phyloP scores from a whole-genome alignment of 306 rosid genomes.

The Medicago truncatula region MtrunA17r5.0-ANR NC_053044.1:31059501-31060000 shows the following conservation, averaged over 20 bases:
- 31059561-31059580: neutral
- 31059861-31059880: conserved; percentile 64
- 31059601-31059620: neutral
- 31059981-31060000: neutral
- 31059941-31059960: conserved; percentile 80
- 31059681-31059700: conserved; percentile 25
- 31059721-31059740: neutral
- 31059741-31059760: conserved; percentile 32
- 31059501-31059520: conserved; percentile 18
- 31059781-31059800: conserved; percentile 59
- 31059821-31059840: conserved; percentile 69
- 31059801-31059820: conserved; percentile 71
- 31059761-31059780: conserved; percentile 92
- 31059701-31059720: conserved; percentile 8
- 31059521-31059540: conserved; percentile 8
- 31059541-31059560: neutral
- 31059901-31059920: conserved; percentile 84
- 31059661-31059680: conserved; percentile 13
- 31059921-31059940: conserved; percentile 79
- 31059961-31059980: conserved; percentile 34
- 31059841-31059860: conserved; percentile 64
- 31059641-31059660: conserved; percentile 4
- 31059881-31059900: conserved; percentile 65
- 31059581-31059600: neutral
- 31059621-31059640: neutral